A percentile compares a stretch with the other conserved stretches of the same genome.
These are phyloP conservation scores for Haberlea rhodopensis DNA, from an alignment of 257 asterid species.

Conservation along the genomic window DNA sequence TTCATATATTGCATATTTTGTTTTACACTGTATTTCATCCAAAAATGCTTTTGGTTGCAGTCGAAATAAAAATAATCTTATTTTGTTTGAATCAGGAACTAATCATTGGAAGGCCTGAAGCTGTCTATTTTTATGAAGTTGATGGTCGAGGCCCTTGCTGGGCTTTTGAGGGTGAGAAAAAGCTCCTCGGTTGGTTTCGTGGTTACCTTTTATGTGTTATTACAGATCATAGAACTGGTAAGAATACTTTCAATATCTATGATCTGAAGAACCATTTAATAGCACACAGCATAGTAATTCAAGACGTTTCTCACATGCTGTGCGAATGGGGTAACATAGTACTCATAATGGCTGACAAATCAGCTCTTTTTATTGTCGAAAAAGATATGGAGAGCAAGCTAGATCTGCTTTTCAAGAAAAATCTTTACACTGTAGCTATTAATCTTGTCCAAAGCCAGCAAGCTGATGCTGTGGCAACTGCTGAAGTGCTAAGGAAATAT, in stretches of 20 bases:
- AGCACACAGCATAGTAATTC: constrained; percentile 73
- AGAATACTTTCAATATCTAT: constrained; percentile 67
- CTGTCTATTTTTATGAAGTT: constrained; percentile 86
- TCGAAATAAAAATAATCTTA: neutral
- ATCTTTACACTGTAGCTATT: constrained; percentile 84
- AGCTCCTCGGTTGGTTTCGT: constrained; percentile 87
- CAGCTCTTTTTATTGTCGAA: constrained; percentile 79
- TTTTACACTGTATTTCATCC: constrained; percentile 1
- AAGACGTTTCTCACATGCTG: constrained; percentile 89
- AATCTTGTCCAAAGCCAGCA: constrained; percentile 93
- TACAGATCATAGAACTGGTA: constrained; percentile 79
- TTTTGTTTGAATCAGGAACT: constrained; percentile 57
- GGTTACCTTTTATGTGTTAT: constrained; percentile 85
- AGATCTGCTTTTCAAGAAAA: constrained; percentile 96
- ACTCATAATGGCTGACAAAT: constrained; percentile 80
- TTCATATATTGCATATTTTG: neutral
- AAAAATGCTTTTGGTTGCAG: neutral
- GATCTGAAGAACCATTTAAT: constrained; percentile 88
- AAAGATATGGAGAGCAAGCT: constrained; percentile 98
- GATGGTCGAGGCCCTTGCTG: constrained; percentile 99
- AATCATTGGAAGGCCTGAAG: constrained; percentile 93
- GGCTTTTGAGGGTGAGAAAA: constrained; percentile 98
- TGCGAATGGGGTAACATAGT: constrained; percentile 94
- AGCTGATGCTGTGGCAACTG: constrained; percentile 94
- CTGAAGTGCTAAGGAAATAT: no score